Base-by-base conservation (phyloP, 176 grass and related monocot species). In the Avena sativa region DNA sequence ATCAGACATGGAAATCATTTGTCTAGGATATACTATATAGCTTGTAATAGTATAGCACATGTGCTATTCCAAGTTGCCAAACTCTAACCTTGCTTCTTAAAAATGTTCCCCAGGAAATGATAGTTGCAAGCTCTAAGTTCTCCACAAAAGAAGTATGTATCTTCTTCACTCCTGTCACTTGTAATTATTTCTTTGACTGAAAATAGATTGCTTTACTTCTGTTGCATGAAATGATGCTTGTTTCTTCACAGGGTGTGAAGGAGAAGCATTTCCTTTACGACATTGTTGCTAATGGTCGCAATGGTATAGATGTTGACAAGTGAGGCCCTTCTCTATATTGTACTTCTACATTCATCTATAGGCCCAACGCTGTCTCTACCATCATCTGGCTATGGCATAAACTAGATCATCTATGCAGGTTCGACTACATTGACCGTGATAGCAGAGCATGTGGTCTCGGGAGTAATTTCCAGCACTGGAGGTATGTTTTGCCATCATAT, bases 301-400 rank as follows among this genome's bases (percentile, higher is more conserved):
- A 92, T 69, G 96, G 96, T 59, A 98, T 98, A 86, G 96, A 98
- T 89, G 96, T 98, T 83, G 96, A 98, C 86, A 98, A 98, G 96
- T 98, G 88, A 76, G 88, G 53, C 40, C 34, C 23, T 83, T 66
- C 66, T 78, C 82, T 86, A 26, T 57, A 75, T 51, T 78, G 11
- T 62, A 57, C 80, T 63, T 90, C 7, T 68, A 34, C 0, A 34
- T 82, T 85, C 48, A 16, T 59, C 40, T 78, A 80, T 86, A 32
- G 20, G 4, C 6, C n/a, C 11, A 40, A 23, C 25, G 16, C 79
- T 60, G 10, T 87, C 46, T 50, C 1, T 83, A 30, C 65, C 50
- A 87, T 69, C 80, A 89, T 89, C 82, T 88, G 60, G 20, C 9
- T 81, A 76, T 82, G 74, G 3, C 49, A 79, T 68, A 86, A 88